These are phyloP conservation scores for Salix viminalis DNA, from an alignment of 345 rosid species.

Conservation along the genomic window DNA sequence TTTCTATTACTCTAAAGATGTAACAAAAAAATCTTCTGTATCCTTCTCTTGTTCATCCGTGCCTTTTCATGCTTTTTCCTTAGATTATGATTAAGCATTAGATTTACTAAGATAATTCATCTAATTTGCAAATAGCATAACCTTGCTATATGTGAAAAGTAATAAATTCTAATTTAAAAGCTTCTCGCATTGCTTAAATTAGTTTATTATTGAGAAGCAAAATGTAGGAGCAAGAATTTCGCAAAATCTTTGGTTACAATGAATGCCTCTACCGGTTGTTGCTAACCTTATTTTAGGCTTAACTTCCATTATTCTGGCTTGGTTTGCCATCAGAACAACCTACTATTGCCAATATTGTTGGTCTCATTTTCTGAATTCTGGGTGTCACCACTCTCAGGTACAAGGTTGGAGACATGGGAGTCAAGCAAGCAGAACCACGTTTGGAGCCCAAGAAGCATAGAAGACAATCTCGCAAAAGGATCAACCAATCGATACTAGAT, in stretches of 20 bases:
- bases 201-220: neutral
- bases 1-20: too few relatives aligned
- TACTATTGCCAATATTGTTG: neutral
- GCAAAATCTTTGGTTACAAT: neutral
- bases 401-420: slow-evolving; percentile 75
- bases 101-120: neutral
- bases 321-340: neutral
- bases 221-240: neutral
- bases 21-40: too few relatives aligned
- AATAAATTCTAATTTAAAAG: neutral
- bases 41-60: neutral
- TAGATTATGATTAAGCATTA: neutral
- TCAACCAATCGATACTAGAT: slow-evolving; percentile 58
- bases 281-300: neutral
- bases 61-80: too few relatives aligned
- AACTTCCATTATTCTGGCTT: neutral
- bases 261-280: neutral
- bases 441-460: slow-evolving; percentile 78
- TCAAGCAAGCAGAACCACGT: slow-evolving; percentile 76
- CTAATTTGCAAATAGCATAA: neutral
- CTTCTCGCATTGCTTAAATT: neutral
- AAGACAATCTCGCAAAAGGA: slow-evolving; percentile 69
- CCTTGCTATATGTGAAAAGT: neutral
- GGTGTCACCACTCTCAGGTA: slow-evolving; percentile 39
- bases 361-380: neutral